These are phyloP conservation scores for Chaetomiaceae sp. DNA, from an alignment of 2,329 filamentous ascomycete genomes.

Conservation along the genomic window DNA sequence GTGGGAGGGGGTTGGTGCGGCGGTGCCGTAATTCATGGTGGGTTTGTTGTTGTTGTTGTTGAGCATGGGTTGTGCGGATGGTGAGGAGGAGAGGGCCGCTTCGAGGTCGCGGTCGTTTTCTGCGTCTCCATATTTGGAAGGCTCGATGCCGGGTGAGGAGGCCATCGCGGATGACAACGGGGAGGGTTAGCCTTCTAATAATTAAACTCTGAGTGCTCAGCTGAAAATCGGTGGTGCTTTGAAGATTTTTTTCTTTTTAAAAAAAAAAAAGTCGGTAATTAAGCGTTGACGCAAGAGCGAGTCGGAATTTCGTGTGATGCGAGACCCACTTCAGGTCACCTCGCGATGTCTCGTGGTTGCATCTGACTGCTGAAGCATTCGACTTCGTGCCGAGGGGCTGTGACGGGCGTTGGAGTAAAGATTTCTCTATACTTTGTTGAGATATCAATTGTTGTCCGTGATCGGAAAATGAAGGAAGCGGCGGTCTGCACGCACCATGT, in stretches of 20 bases:
- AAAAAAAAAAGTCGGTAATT: too few relatives aligned
- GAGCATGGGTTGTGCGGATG: not conserved
- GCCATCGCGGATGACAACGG: not conserved
- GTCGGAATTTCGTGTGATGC: not conserved
- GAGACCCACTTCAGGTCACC: conserved; percentile 4
- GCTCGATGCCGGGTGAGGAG: not conserved
- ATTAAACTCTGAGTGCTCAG: not conserved
- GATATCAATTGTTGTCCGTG: too few relatives aligned
- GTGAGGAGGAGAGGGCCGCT: not conserved
- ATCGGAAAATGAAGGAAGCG: too few relatives aligned
- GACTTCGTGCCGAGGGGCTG: too few relatives aligned
- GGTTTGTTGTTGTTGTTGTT: not conserved
- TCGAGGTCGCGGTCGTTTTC: not conserved
- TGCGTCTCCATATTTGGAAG: too few relatives aligned
- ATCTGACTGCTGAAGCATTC: too few relatives aligned
- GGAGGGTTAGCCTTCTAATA: not conserved
- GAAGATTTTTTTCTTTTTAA: too few relatives aligned
- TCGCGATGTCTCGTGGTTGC: too few relatives aligned
- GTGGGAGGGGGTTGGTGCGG: too few relatives aligned
- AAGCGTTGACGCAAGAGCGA: conserved; percentile 1
- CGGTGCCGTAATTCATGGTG: not conserved
- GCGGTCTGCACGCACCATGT: too few relatives aligned
- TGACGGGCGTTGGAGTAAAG: too few relatives aligned
- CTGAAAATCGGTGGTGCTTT: not conserved
- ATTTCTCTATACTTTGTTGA: too few relatives aligned